A percentile compares a stretch with the other conserved stretches of the same genome.
These are phyloP conservation scores for Porodaedalea pini DNA, from an alignment of 1,284 basidiomycete genomes.

Conservation along the genomic window DNA sequence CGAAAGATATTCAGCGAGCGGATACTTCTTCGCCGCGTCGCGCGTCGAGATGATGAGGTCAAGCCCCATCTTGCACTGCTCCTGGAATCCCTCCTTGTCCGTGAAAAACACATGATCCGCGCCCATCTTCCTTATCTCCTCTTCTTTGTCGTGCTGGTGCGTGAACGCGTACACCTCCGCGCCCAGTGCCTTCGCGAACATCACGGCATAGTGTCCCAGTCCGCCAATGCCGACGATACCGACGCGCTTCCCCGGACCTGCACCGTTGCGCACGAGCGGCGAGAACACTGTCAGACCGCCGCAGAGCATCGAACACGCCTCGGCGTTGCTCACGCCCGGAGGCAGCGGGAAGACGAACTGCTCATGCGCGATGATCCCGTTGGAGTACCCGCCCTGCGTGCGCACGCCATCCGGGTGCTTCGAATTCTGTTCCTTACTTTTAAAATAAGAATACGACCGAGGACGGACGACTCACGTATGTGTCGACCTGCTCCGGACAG, in stretches of 20 bases:
- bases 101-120: slow-evolving; percentile 39
- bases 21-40: slow-evolving; percentile 28
- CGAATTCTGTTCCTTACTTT: slow-evolving; percentile 32
- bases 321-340: slow-evolving; percentile 48
- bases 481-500: slow-evolving; percentile 33
- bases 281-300: slow-evolving; percentile 67
- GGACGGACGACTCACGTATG: slow-evolving; percentile 31
- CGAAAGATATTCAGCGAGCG: slow-evolving; percentile 36
- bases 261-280: slow-evolving; percentile 58
- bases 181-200: slow-evolving; percentile 48
- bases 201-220: slow-evolving; percentile 42
- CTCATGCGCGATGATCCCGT: slow-evolving; percentile 61
- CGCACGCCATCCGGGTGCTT: slow-evolving; percentile 52
- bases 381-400: slow-evolving; percentile 62
- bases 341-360: slow-evolving; percentile 72
- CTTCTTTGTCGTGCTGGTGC: slow-evolving; percentile 43
- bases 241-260: slow-evolving; percentile 62
- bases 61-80: slow-evolving; percentile 32
- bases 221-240: slow-evolving; percentile 67
- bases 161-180: slow-evolving; percentile 51
- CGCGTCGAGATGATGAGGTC: slow-evolving; percentile 48
- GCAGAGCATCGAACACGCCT: slow-evolving; percentile 55
- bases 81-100: slow-evolving; percentile 28
- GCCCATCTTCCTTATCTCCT: slow-evolving; percentile 46
- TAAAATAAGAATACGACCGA: slow-evolving; percentile 19